These are phyloP conservation scores for Trametes meyenii DNA, from an alignment of 768 basidiomycete species.

Conservation along the genomic window DNA sequence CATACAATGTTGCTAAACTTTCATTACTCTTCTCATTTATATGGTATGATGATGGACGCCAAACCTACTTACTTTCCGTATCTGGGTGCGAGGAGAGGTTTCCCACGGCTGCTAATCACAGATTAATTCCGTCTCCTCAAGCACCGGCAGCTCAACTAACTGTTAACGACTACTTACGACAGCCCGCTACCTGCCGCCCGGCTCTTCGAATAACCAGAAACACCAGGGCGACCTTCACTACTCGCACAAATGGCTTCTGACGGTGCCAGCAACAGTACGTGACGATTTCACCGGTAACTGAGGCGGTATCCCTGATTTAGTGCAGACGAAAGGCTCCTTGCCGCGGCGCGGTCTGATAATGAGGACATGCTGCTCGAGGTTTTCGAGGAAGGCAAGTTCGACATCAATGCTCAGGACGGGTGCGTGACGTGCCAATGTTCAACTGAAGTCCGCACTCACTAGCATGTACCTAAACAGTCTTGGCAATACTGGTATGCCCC, in stretches of 20 bases:
- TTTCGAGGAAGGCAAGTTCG: constrained; percentile 56
- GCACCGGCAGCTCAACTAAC: background rate
- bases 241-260: constrained; percentile 16
- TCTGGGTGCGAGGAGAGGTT: background rate
- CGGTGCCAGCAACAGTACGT: constrained; percentile 30
- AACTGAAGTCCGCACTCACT: background rate
- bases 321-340: constrained; percentile 70
- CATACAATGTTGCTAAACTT: no score
- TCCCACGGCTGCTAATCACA: constrained; percentile 23
- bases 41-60: background rate
- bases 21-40: no score
- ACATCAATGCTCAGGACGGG: constrained; percentile 83
- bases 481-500: constrained; percentile 75
- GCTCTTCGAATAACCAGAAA: no score
- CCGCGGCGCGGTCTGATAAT: constrained; percentile 74
- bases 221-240: background rate
- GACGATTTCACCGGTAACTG: background rate
- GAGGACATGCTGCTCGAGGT: constrained; percentile 66
- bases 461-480: constrained; percentile 38
- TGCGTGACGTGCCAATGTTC: constrained; percentile 39
- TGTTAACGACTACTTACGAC: background rate
- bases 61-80: background rate
- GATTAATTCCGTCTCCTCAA: constrained; percentile 10
- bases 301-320: background rate
- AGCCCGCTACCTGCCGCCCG: background rate